Evolutionary conservation across 176 grass and related monocot species (phyloP).

Genomic region (Musa itinerans): DNA sequence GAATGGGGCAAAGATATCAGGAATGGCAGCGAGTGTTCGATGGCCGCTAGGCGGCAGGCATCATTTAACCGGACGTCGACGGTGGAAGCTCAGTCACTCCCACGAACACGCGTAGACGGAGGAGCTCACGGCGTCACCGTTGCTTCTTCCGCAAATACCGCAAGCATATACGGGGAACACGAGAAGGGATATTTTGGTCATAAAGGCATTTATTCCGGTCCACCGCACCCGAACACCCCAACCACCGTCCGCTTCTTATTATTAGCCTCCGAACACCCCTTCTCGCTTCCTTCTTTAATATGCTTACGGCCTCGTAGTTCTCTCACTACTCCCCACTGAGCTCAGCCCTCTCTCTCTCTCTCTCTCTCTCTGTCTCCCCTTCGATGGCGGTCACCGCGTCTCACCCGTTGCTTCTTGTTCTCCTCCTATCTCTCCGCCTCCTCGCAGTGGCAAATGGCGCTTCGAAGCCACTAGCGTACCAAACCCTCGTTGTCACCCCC

Average conservation of each 20-base stretch:
- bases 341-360: background rate
- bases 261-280: background rate
- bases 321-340: background rate
- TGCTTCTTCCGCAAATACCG: too few species aligned
- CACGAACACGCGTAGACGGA: too few species aligned
- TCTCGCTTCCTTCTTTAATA: background rate
- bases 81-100: too few species aligned
- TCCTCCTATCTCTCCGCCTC: conserved; percentile 13
- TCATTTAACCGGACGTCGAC: too few species aligned
- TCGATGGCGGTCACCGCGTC: background rate
- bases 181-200: background rate
- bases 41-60: too few species aligned
- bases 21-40: too few species aligned
- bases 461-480: conserved; percentile 13
- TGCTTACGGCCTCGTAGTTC: background rate
- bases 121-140: too few species aligned
- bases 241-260: background rate
- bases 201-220: background rate
- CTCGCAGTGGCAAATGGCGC: background rate
- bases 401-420: background rate
- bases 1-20: too few species aligned
- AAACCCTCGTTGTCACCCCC: conserved; percentile 34
- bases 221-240: background rate
- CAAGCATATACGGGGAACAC: background rate
- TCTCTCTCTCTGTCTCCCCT: background rate